A percentile compares a stretch with the other conserved stretches of the same genome.
phyloP scores from a whole-genome alignment of 2,329 filamentous ascomycete species.

The Paecilomyces sp. region DNA sequence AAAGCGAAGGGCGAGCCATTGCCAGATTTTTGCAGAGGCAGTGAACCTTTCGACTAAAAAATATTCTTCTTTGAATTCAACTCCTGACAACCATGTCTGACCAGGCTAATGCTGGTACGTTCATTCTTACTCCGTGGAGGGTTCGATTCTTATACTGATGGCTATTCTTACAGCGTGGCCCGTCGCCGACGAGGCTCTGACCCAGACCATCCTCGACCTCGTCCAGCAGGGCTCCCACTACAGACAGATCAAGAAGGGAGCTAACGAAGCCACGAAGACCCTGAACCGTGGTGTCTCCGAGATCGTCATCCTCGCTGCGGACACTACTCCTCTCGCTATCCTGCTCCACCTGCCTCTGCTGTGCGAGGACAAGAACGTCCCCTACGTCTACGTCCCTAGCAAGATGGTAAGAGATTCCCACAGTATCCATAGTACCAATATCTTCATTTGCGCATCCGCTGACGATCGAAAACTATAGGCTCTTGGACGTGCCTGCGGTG shows the following conservation, averaged over 20 bases:
- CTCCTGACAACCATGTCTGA: background rate
- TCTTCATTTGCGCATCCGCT: background rate
- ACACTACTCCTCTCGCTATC: constrained; percentile 81
- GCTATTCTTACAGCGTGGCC: constrained; percentile 54
- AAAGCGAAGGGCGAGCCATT: constrained; percentile 1
- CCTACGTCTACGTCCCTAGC: constrained; percentile 65
- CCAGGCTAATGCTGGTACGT: constrained; percentile 1
- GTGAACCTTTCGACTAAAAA: constrained; percentile 1
- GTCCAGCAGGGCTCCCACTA: constrained; percentile 60
- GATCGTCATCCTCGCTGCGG: constrained; percentile 80
- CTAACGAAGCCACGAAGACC: constrained; percentile 81
- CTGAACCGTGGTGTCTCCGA: constrained; percentile 87
- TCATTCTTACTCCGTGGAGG: background rate
- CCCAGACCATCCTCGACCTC: constrained; percentile 76
- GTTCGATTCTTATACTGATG: background rate
- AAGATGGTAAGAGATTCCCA: constrained; percentile 41
- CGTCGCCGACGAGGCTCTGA: constrained; percentile 64
- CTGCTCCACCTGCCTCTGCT: constrained; percentile 83
- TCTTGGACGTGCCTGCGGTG: constrained; percentile 83
- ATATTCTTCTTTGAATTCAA: background rate
- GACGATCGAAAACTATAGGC: constrained; percentile 45
- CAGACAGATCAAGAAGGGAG: constrained; percentile 79
- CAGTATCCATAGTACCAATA: background rate
- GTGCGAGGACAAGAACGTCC: constrained; percentile 63
- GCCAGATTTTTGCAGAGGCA: background rate